phyloP scores from a whole-genome alignment of 2,329 filamentous ascomycete genomes.

The Sporothrix dimorphospora region DNA sequence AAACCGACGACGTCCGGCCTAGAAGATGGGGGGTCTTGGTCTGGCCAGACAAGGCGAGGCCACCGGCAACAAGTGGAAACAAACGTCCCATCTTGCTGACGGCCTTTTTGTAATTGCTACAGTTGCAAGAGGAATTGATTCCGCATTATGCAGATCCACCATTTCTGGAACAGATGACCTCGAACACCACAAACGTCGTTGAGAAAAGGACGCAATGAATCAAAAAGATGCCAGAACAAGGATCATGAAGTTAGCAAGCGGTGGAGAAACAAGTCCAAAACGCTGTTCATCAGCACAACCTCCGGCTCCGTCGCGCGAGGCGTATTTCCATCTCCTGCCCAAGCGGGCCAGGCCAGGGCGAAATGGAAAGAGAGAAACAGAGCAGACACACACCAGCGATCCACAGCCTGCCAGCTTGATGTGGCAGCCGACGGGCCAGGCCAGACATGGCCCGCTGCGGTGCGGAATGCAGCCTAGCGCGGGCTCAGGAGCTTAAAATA shows the following conservation, averaged over 20 bases:
- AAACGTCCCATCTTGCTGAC: not conserved
- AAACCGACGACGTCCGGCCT: slow-evolving; percentile 2
- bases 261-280: not conserved
- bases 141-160: not conserved
- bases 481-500: not conserved
- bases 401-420: not conserved
- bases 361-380: not conserved
- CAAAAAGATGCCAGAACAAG: not conserved
- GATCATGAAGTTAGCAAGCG: not conserved
- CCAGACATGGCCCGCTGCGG: not conserved
- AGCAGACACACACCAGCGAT: not conserved
- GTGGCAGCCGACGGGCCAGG: not conserved
- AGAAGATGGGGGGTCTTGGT: not conserved
- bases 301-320: slow-evolving; percentile 13
- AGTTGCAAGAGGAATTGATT: slow-evolving; percentile 12
- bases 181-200: not conserved
- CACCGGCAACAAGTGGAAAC: not conserved
- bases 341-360: not conserved
- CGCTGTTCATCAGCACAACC: not conserved
- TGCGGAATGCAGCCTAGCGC: slow-evolving; percentile 23
- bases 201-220: not conserved
- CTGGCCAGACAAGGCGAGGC: no score
- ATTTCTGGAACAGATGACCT: not conserved
- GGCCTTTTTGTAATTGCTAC: not conserved
- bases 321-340: not conserved